Evolutionary conservation across 2,329 filamentous ascomycete genomes (phyloP), one percentile per base, ranked within the genome.

Genomic region (Tolypocladium ophioglossoides): DNA sequence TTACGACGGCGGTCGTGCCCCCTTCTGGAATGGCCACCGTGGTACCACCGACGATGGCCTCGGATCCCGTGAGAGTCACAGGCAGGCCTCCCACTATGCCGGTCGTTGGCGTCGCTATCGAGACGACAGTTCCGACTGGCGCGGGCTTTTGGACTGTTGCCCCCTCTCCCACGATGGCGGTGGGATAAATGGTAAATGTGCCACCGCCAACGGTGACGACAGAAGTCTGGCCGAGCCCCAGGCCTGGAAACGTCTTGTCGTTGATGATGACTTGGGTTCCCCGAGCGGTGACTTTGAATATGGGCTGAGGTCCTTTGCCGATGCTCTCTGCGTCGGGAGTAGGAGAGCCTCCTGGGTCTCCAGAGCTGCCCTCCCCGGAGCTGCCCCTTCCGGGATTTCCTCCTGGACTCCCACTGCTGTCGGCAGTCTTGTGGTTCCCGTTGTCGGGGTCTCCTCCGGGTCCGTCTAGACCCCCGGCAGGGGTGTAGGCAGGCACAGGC

Each of bases 171-270:
- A 74, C 57, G 2, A 80, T 68, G 38, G 68, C 66, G 9, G 69
- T 74, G 8, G 78, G 77, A 30, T 72, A 62, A 49, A 82, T 77
- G 20, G 73, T 74, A 56, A 80, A 80, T 1, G 68, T 71, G 12
- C 71, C 68, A 24, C 62, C 66, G 32, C 64, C 64, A 3, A 78
- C 68, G 2, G 71, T 70, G 7, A 79, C 72, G 2, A 69, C 73
- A 14, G 67, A 72, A 0, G 72, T 77, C 53, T 68, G 61, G 7
- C 63, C 66, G 6, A 68, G 60, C 16, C 66, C 63, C 35, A 72
- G 67, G 53, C 72, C 67, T 0, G 64, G 66, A 53, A 78, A 72
- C 0, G 76, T 80, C 52, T 71, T 65, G 38, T 67, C 68, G 55
- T 77, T 74, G 55, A 81, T 75, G 52, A 78, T 65, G 6, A 81